Conservation (phyloP, 495 filamentous ascomycete genomes). For the Patellaria atrata region DNA sequence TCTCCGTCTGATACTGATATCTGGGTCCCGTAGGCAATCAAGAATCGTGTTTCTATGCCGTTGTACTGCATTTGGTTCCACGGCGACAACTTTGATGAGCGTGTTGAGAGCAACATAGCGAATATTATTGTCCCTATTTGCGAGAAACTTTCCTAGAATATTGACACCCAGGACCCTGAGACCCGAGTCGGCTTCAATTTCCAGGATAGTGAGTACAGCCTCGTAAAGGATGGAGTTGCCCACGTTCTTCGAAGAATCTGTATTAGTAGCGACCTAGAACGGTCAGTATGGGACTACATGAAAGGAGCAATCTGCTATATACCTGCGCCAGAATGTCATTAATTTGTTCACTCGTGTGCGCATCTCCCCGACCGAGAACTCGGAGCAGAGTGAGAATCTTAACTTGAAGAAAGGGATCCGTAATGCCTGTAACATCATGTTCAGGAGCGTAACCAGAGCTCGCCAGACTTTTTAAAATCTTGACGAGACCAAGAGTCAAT, state of each 20-base stretch:
- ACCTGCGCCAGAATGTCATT: conserved; percentile 91
- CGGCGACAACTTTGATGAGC: conserved; percentile 92
- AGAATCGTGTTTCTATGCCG: conserved; percentile 94
- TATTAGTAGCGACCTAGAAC: conserved; percentile 74
- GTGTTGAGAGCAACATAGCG: conserved; percentile 96
- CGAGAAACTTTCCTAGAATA: conserved; percentile 92
- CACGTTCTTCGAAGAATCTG: conserved; percentile 95
- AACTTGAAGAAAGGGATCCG: conserved; percentile 96
- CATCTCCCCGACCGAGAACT: conserved; percentile 74
- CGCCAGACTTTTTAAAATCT: conserved; percentile 76
- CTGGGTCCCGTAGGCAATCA: conserved; percentile 92
- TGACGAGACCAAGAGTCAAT: conserved; percentile 63
- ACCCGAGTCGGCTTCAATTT: conserved; percentile 94
- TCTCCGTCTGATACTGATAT: conserved; percentile 91
- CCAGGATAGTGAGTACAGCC: conserved; percentile 89
- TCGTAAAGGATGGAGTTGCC: conserved; percentile 97
- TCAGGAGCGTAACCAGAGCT: conserved; percentile 95
- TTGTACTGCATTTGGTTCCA: conserved; percentile 95
- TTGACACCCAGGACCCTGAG: conserved; percentile 90
- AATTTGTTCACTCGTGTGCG: conserved; percentile 84
- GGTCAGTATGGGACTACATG: neutral
- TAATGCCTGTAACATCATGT: conserved; percentile 94
- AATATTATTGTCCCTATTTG: conserved; percentile 98
- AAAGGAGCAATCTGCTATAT: neutral
- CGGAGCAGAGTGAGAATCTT: conserved; percentile 81